Evolutionary conservation across 2,329 filamentous ascomycete species (phyloP).

Genomic region (Sporothrix brunneoviolacea): DNA sequence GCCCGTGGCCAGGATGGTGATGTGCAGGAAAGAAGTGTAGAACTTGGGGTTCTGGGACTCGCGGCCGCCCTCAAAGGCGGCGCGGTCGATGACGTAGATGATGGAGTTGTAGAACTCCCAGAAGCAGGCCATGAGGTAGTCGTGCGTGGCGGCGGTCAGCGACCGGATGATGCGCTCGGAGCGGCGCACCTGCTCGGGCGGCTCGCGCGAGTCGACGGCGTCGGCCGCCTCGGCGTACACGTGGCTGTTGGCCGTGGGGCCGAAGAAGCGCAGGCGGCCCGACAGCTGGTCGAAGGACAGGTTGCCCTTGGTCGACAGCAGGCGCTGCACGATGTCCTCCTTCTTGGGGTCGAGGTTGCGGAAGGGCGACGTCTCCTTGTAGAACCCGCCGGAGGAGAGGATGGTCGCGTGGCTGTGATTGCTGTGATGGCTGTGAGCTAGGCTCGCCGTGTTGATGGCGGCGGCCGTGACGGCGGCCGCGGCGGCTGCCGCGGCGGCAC

Average conservation of each 20-base stretch:
- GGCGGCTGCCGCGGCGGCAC: not conserved
- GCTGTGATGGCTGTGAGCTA: not conserved
- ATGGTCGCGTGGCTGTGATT: not conserved
- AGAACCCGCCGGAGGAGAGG: constrained; percentile 3
- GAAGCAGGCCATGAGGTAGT: constrained; percentile 46
- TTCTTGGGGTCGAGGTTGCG: constrained; percentile 34
- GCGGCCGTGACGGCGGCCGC: not conserved
- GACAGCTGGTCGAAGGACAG: constrained; percentile 45
- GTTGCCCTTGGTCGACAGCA: constrained; percentile 43
- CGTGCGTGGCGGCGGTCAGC: constrained; percentile 39
- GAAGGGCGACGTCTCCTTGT: constrained; percentile 29
- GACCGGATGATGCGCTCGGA: constrained; percentile 42
- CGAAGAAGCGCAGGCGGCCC: constrained; percentile 45
- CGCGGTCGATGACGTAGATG: constrained; percentile 42
- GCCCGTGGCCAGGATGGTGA: constrained; percentile 45
- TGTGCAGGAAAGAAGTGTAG: constrained; percentile 46
- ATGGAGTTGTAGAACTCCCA: constrained; percentile 46
- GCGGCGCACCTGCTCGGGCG: constrained; percentile 38
- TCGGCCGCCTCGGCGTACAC: constrained; percentile 37
- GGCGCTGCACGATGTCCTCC: constrained; percentile 41
- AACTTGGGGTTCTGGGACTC: constrained; percentile 40
- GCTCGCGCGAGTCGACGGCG: constrained; percentile 31
- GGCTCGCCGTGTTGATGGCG: not conserved
- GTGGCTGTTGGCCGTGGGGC: constrained; percentile 47
- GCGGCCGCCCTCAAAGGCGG: constrained; percentile 42